A percentile compares a stretch with the other conserved stretches of the same genome.
These are phyloP conservation scores for Talaromyces piceae DNA, from an alignment of 2,329 filamentous ascomycete species.

Conservation along the genomic window DNA sequence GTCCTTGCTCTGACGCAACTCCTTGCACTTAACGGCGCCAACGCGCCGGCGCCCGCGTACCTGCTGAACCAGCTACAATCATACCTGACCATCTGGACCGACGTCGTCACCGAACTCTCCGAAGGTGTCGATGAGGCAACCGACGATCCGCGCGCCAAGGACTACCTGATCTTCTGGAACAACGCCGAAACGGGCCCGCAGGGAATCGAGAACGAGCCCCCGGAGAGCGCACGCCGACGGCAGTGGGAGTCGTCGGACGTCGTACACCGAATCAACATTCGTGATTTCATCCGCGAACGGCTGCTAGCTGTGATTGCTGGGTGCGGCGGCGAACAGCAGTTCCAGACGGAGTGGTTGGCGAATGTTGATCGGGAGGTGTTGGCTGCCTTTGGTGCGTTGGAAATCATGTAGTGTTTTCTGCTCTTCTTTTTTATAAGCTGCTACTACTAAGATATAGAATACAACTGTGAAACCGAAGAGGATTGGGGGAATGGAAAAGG, in stretches of 20 bases:
- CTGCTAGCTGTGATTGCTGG: constrained; percentile 32
- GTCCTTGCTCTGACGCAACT: constrained; percentile 40
- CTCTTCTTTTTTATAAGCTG: no score
- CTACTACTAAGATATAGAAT: background rate
- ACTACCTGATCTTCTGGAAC: constrained; percentile 13
- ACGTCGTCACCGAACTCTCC: constrained; percentile 38
- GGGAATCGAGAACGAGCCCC: constrained; percentile 27
- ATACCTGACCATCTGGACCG: constrained; percentile 41
- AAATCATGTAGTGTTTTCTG: constrained; percentile 21
- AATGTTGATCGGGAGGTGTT: constrained; percentile 39
- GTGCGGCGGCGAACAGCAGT: constrained; percentile 35
- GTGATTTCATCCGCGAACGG: constrained; percentile 37
- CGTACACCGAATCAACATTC: constrained; percentile 38
- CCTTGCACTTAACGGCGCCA: constrained; percentile 30
- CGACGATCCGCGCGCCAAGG: constrained; percentile 18
- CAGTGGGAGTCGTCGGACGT: constrained; percentile 35
- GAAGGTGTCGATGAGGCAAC: constrained; percentile 33
- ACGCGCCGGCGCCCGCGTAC: constrained; percentile 33
- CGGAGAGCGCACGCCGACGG: constrained; percentile 35
- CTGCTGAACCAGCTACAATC: constrained; percentile 40
- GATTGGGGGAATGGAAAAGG: no score
- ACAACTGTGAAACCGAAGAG: no score
- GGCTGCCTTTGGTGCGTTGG: constrained; percentile 31
- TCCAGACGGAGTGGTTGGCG: constrained; percentile 36
- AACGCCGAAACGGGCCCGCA: constrained; percentile 15